Conservation (phyloP, 305 asterid species). For the Fraxinus xanthoxyloides region DNA sequence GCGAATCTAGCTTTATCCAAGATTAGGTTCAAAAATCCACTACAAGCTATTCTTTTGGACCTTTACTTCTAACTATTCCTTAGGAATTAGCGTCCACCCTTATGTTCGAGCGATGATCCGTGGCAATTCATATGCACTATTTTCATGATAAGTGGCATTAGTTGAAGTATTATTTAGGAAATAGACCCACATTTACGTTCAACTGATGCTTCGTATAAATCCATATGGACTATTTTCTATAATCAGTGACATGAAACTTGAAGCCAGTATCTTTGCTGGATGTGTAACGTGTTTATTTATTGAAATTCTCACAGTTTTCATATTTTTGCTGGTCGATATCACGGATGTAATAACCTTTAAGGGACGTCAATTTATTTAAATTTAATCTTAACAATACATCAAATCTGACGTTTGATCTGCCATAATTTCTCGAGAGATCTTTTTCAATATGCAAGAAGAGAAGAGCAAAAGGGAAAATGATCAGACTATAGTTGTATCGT, state of each 20-base stretch:
- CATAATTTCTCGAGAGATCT: neutral
- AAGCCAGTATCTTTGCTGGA: neutral
- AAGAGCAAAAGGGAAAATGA: too few species aligned
- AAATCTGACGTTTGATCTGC: neutral
- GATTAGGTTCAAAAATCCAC: too few species aligned
- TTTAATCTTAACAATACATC: neutral
- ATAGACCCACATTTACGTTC: neutral
- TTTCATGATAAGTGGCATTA: neutral
- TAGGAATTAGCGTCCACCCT: neutral
- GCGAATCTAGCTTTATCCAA: too few species aligned
- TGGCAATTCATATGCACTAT: neutral
- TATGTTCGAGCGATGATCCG: too few species aligned
- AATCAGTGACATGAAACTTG: neutral
- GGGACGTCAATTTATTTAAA: neutral
- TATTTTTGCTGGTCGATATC: neutral
- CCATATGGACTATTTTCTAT: neutral
- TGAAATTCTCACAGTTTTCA: neutral
- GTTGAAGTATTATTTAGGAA: neutral
- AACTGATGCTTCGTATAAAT: neutral
- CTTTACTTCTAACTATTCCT: too few species aligned
- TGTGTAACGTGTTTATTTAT: too few species aligned
- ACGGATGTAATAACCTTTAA: neutral
- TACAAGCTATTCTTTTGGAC: too few species aligned
- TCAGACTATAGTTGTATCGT: neutral
- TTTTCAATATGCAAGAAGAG: too few species aligned